Conservation (phyloP, 441 rosid species). For the Aleurites moluccanus region DNA sequence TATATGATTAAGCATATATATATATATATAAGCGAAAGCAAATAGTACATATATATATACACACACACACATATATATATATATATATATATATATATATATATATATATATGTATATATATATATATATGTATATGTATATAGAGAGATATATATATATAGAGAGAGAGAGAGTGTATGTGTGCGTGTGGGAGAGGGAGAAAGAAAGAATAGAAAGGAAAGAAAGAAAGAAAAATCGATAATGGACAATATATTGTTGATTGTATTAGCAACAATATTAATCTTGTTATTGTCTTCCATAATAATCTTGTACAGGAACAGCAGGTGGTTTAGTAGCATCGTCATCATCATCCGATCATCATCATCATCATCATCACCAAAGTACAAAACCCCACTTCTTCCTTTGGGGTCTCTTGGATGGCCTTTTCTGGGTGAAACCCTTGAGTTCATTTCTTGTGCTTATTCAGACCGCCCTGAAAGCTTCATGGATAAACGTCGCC, state of each 20-base stretch:
- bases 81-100: background rate
- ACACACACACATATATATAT: no score
- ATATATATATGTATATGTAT: no score
- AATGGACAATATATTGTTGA: slow-evolving; percentile 41
- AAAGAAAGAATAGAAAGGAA: slow-evolving; percentile 2
- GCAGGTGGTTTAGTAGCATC: slow-evolving; percentile 18
- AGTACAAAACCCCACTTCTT: slow-evolving; percentile 39
- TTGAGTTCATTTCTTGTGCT: slow-evolving; percentile 80
- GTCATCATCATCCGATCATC: slow-evolving; percentile 13
- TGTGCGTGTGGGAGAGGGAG: slow-evolving; percentile 17
- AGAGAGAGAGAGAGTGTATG: no score
- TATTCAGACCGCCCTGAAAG: slow-evolving; percentile 84
- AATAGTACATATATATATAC: background rate
- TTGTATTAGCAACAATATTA: slow-evolving; percentile 23
- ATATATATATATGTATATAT: background rate
- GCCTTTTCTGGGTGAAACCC: slow-evolving; percentile 91
- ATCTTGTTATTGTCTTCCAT: slow-evolving; percentile 29
- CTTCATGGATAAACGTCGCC: slow-evolving; percentile 86
- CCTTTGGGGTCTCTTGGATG: slow-evolving; percentile 82
- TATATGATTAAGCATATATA: slow-evolving; percentile 28
- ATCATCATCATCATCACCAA: slow-evolving; percentile 23
- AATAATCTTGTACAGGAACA: slow-evolving; percentile 36
- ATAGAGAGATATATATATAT: no score
- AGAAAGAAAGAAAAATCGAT: background rate
- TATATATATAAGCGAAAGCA: background rate